Conservation (phyloP, 441 rosid species). For the Capsella rubella region DNA sequence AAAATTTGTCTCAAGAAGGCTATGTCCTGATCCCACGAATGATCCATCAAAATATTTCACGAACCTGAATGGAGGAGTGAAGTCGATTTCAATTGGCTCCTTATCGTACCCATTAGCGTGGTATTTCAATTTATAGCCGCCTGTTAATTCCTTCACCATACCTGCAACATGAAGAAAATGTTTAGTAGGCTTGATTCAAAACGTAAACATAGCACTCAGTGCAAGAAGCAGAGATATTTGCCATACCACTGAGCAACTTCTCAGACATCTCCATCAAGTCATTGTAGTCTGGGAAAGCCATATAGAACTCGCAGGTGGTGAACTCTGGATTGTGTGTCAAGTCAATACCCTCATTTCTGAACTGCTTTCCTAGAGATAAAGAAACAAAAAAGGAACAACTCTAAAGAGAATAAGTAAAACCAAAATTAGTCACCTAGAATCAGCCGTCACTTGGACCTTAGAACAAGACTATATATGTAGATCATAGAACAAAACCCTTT, state of each 20-base stretch:
- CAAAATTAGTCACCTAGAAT: constrained; percentile 57
- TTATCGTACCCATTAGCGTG: constrained; percentile 75
- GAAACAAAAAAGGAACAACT: neutral
- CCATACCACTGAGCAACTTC: constrained; percentile 75
- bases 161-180: constrained; percentile 49
- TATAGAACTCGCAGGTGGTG: constrained; percentile 92
- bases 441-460: constrained; percentile 88
- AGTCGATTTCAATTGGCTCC: constrained; percentile 84
- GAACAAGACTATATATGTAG: constrained; percentile 52
- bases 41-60: too few species aligned
- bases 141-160: constrained; percentile 82
- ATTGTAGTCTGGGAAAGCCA: constrained; percentile 90
- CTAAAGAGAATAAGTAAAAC: neutral
- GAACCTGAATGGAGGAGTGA: constrained; percentile 88
- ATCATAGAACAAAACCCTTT: constrained; percentile 80
- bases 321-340: constrained; percentile 92
- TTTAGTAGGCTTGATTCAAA: neutral
- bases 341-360: constrained; percentile 93
- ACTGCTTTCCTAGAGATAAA: constrained; percentile 60
- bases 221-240: constrained; percentile 2
- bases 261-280: constrained; percentile 87
- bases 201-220: neutral
- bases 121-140: constrained; percentile 76
- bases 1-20: neutral
- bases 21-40: neutral